A percentile compares a stretch with the other conserved stretches of the same genome.
Conservation (phyloP, 345 rosid genomes). For the Schrenkiella parvula region DNA sequence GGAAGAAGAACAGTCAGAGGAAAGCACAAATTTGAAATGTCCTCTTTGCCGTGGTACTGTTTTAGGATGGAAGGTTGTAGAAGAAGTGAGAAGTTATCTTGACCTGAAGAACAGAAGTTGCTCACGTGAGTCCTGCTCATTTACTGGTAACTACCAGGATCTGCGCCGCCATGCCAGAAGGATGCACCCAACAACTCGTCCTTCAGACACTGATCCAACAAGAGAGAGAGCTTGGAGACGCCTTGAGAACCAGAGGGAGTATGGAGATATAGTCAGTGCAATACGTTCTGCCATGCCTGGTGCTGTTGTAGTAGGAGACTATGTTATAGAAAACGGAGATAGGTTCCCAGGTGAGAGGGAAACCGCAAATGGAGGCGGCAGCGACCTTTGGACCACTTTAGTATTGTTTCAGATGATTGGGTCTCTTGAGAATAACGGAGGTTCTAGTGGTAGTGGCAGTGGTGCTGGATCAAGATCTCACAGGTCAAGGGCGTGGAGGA, state of each 20-base stretch:
- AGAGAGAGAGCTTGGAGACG: conserved; percentile 85
- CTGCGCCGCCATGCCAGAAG: conserved; percentile 85
- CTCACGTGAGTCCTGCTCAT: conserved; percentile 77
- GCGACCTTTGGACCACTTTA: conserved; percentile 62
- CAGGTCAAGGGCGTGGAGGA: conserved; percentile 71
- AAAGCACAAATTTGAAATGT: conserved; percentile 48
- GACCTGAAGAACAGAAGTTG: conserved; percentile 74
- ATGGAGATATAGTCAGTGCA: conserved; percentile 81
- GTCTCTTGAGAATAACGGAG: conserved; percentile 45
- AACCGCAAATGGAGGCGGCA: conserved; percentile 33
- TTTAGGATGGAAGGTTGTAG: conserved; percentile 61
- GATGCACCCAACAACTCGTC: conserved; percentile 68
- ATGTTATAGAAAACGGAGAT: conserved; percentile 79
- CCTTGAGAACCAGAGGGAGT: conserved; percentile 76
- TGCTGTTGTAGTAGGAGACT: conserved; percentile 90
- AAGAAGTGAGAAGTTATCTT: conserved; percentile 74
- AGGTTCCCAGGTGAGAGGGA: conserved; percentile 58
- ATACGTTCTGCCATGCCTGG: conserved; percentile 88
- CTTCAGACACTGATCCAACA: conserved; percentile 81
- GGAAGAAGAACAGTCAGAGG: conserved; percentile 35
- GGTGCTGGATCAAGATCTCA: conserved; percentile 51
- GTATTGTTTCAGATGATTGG: conserved; percentile 84
- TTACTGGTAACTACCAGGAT: conserved; percentile 72
- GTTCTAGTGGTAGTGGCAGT: conserved; percentile 38
- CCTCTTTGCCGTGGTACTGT: conserved; percentile 81